Base-by-base conservation (phyloP, 2,329 filamentous ascomycete genomes). In the Curvularia hawaiiensis region DNA sequence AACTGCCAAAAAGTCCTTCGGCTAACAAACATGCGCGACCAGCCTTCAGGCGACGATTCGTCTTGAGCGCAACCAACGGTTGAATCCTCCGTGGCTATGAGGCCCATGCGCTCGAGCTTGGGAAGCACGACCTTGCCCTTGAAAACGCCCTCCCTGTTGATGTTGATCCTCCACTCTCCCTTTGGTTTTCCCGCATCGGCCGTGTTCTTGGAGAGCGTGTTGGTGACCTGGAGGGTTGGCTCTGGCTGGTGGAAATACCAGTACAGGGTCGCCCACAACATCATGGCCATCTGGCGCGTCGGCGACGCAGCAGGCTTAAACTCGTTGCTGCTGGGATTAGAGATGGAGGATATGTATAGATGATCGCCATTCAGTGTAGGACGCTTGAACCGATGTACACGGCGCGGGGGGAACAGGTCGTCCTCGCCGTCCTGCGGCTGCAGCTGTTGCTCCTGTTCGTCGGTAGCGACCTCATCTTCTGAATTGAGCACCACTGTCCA, bases 221-320 rank as follows among this genome's bases (percentile, higher is more conserved):
- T 90, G 18, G 82, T 82, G 33, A 95, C 72, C 49, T 85, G 83
- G 0, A 84, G 82, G 22, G 84, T 81, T 0, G 94, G 94, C 66
- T 89, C 84, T 1, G 87, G 84, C 75, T 96, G 91, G 78, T 97
- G 93, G 68, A 97, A 98, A 80, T 98, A 98, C 94, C 94, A 98
- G 80, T 92, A 97, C 41, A 98, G 81, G 1, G 92, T 93, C 33
- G 92, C 87, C 91, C 92, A 98, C 7, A 98, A 83, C 90, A 97
- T 96, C 91, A 97, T 92, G 64, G 94, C 94, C 59, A 97, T 91
- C 78, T 96, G 91, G 44, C 93, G 84, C 0, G 92, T 95, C 0
- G 91, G 91, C 60, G 92, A 96, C 14, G 83, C 87, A 1, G 89
- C 85, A 1, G 91, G 87, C 72, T 90, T 91, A 79, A 90, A 96